phyloP scores from a whole-genome alignment of 2,329 filamentous ascomycete genomes.

The Sarocladiaceae sp. region DNA sequence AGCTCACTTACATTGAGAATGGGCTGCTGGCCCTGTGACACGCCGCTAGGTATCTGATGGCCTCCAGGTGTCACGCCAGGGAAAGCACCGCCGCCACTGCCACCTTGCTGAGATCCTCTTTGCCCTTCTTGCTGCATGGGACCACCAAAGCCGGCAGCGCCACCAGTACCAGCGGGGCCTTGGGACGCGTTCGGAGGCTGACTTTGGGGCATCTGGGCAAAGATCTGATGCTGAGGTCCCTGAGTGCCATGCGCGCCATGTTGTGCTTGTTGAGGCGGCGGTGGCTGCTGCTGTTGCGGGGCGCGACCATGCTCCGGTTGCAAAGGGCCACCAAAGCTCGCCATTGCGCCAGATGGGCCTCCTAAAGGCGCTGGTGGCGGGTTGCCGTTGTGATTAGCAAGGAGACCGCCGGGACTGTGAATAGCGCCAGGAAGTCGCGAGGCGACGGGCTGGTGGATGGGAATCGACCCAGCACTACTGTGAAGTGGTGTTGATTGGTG shows the following conservation, averaged over 20 bases:
- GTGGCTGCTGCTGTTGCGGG: constrained; percentile 41
- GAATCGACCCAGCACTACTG: constrained; percentile 81
- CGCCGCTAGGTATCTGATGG: constrained; percentile 33
- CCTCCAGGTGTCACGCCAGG: constrained; percentile 39
- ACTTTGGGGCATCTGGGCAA: constrained; percentile 48
- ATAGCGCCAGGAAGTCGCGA: constrained; percentile 76
- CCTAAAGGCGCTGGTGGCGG: constrained; percentile 34
- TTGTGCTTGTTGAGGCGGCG: constrained; percentile 32
- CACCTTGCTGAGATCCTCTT: constrained; percentile 40
- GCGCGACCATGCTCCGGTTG: constrained; percentile 48
- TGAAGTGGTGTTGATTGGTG: constrained; percentile 66
- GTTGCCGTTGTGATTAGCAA: constrained; percentile 66
- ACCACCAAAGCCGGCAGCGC: constrained; percentile 63
- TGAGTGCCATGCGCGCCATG: constrained; percentile 46
- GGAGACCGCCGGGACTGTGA: constrained; percentile 85
- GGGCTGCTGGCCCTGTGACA: constrained; percentile 38
- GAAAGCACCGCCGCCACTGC: constrained; percentile 33
- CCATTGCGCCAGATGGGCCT: constrained; percentile 45
- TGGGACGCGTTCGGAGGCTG: constrained; percentile 49
- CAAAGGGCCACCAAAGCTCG: constrained; percentile 51
- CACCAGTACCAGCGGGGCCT: constrained; percentile 49
- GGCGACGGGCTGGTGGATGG: constrained; percentile 91
- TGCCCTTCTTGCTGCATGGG: constrained; percentile 53
- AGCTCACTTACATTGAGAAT: constrained; percentile 47
- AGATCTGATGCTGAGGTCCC: constrained; percentile 51